Percentiles rank a stretch among this genome's conserved stretches.
These are phyloP conservation scores for Citrus unshiu DNA, from an alignment of 345 rosid species.

Conservation along the genomic window DNA sequence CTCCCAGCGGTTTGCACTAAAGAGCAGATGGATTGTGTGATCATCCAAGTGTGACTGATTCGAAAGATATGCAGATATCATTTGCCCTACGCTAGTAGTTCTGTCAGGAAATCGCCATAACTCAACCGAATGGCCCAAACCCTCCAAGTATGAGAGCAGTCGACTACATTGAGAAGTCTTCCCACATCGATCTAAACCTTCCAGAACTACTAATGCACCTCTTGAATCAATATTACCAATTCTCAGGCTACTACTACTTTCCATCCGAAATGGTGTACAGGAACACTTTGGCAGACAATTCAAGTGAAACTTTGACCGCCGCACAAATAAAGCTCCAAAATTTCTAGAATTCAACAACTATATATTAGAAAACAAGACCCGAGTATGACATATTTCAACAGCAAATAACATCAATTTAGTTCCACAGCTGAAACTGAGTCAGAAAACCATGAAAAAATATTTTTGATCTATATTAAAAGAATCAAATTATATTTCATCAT, in stretches of 20 bases:
- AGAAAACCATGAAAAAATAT: neutral
- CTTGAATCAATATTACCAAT: constrained; percentile 35
- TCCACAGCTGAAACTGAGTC: neutral
- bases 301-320: constrained; percentile 21
- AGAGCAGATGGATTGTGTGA: constrained; percentile 83
- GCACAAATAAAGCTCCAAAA: constrained; percentile 30
- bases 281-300: constrained; percentile 24
- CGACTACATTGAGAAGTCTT: constrained; percentile 70
- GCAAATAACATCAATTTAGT: neutral
- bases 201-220: constrained; percentile 86
- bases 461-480: neutral
- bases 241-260: constrained; percentile 13
- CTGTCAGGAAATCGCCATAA: constrained; percentile 89
- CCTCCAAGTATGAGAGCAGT: constrained; percentile 59
- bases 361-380: neutral
- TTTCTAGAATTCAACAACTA: constrained; percentile 28
- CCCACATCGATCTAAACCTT: constrained; percentile 94
- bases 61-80: constrained; percentile 79
- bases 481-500: neutral
- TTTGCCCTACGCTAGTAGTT: constrained; percentile 70
- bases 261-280: constrained; percentile 42
- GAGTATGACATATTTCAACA: neutral
- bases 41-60: constrained; percentile 79
- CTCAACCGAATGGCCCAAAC: constrained; percentile 62
- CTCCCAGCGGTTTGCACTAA: constrained; percentile 96